These are phyloP conservation scores for Pichia pseudocactophila DNA, from an alignment of 805 yeast species.

Conservation along the genomic window DNA sequence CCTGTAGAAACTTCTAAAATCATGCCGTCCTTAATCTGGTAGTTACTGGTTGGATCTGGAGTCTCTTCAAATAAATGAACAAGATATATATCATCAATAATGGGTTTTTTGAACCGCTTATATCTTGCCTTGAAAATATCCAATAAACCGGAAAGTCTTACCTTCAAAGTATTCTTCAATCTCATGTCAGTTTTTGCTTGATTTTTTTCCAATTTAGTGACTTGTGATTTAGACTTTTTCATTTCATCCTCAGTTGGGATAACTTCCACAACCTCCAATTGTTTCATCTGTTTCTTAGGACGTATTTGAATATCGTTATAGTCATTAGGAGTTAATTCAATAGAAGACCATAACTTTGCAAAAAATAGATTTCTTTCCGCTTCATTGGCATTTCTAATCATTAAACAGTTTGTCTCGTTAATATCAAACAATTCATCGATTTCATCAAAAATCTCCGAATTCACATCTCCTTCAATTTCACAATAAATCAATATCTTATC, in stretches of 20 bases:
- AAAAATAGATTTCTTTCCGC: conserved; percentile 53
- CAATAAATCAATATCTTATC: conserved; percentile 74
- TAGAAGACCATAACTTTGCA: conserved; percentile 39
- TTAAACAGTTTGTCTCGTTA: conserved; percentile 38
- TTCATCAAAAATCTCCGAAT: conserved; percentile 29
- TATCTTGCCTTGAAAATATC: conserved; percentile 81
- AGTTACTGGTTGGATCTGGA: conserved; percentile 29
- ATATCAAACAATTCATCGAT: conserved; percentile 51
- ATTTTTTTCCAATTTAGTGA: conserved; percentile 42
- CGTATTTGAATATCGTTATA: conserved; percentile 56
- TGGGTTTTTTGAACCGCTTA: conserved; percentile 84
- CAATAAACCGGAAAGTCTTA: conserved; percentile 80
- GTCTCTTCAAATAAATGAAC: conserved; percentile 70
- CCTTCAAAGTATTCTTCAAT: conserved; percentile 74
- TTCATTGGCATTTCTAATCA: conserved; percentile 32
- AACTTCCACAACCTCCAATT: conserved; percentile 25
- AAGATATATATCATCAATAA: conserved; percentile 67
- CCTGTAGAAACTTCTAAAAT: conserved; percentile 76
- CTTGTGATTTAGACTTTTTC: conserved; percentile 18
- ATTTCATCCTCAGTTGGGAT: conserved; percentile 3
- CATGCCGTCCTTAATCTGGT: conserved; percentile 57
- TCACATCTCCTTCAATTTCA: conserved; percentile 39
- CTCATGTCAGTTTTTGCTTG: conserved; percentile 52
- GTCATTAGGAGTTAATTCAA: conserved; percentile 60
- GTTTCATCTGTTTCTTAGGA: conserved; percentile 39